These are phyloP conservation scores for Medicago ruthenica DNA, from an alignment of 306 rosid species.

Conservation along the genomic window DNA sequence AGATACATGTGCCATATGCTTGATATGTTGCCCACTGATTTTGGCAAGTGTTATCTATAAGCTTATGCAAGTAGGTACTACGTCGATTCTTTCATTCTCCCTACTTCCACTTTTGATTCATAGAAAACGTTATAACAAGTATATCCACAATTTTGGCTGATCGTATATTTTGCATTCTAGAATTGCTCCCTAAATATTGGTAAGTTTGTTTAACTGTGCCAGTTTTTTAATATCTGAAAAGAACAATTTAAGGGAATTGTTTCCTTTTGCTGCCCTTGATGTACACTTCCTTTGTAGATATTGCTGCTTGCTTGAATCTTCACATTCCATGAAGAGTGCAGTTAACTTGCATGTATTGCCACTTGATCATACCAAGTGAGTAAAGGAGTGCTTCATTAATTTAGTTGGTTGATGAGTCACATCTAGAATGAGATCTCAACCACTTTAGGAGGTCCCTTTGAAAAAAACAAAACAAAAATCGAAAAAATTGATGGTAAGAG, in stretches of 20 bases:
- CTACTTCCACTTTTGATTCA: slow-evolving; percentile 8
- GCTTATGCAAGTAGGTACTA: slow-evolving; percentile 41
- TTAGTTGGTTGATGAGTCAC: slow-evolving; percentile 33
- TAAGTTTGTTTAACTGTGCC: not conserved
- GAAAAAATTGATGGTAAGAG: not conserved
- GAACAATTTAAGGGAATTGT: slow-evolving; percentile 3
- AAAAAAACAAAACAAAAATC: not conserved
- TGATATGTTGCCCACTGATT: slow-evolving; percentile 19
- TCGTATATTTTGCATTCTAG: slow-evolving; percentile 27
- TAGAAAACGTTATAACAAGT: not conserved
- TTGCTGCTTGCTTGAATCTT: slow-evolving; percentile 22
- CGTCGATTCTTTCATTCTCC: slow-evolving; percentile 16
- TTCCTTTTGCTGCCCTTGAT: not conserved
- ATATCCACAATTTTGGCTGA: slow-evolving; percentile 15
- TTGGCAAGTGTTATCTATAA: slow-evolving; percentile 23
- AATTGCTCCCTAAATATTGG: slow-evolving; percentile 13
- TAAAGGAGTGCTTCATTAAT: slow-evolving; percentile 14
- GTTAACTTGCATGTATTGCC: slow-evolving; percentile 24
- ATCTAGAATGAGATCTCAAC: slow-evolving; percentile 25
- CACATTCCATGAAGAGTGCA: slow-evolving; percentile 12
- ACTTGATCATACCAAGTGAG: slow-evolving; percentile 21
- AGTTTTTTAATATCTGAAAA: slow-evolving; percentile 7
- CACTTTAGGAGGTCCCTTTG: slow-evolving; percentile 2
- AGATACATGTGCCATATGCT: slow-evolving; percentile 11
- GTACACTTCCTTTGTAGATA: not conserved